Base-by-base conservation (phyloP, 1,139 yeast genomes). In the Pichia terricola region DNA sequence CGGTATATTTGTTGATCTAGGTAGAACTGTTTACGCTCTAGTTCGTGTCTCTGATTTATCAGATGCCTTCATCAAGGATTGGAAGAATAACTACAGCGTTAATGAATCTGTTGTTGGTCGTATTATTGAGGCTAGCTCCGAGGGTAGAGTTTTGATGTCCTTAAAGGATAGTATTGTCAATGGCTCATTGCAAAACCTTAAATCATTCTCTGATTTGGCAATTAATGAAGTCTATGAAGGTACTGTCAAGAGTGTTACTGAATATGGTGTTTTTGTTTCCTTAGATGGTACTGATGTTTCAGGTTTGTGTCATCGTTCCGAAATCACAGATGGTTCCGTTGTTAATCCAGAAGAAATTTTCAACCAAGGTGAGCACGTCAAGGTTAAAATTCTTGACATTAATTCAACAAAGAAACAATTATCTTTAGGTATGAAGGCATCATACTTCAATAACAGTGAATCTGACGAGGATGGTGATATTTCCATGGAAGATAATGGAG, bases 391-490 rank as follows among this genome's bases (percentile, higher is more conserved):
- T 34, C 69, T 89, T 55, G 72, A 70, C 39, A 70, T 81, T 39
- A 81, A 85, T 57, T 48, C 57, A 4, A 77, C 69, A 25, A 87
- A 83, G 71, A 80, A 79, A 51, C 88, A 84, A 59, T 61, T 89
- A 39, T 81, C 95, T 1, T 73, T 89, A 48, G 96, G 97, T 52
- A 81, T 89, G 88, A 91, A 88, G 67, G 96, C 96, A 2, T 85
- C 95, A 4, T 87, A 82, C 64, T 89, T 91, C 63, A 64, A 60
- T 40, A 64, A 59, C 7, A 67, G 62, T 36, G 45, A 45, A 3
- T 66, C 37, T 5, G 45, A 39, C 16, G 45, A 49, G 9, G 47
- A 56, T n/a, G 68, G 59, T 28, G 66, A 58, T 28, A 64, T 57
- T 28, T 65, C 59, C n/a, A 60, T 57, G 40, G 62, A 52, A 5